These are phyloP conservation scores for Aegilops longissima DNA, from an alignment of 176 grass and related monocot species.

Conservation along the genomic window DNA sequence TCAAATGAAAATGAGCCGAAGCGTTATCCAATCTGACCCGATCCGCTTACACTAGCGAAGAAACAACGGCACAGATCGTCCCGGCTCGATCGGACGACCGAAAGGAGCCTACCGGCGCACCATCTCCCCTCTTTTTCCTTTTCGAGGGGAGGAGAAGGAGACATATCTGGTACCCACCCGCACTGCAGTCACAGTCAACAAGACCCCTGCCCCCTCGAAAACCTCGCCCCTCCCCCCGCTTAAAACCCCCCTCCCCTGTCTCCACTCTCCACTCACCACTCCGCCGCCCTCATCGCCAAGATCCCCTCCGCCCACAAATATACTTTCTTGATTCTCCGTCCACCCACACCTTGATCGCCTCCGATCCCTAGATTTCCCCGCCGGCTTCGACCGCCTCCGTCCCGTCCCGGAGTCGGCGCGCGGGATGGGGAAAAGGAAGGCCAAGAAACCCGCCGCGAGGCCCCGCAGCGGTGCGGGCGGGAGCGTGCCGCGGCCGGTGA, in stretches of 20 bases:
- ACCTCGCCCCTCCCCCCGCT: neutral
- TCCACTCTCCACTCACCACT: neutral
- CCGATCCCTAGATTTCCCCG: neutral
- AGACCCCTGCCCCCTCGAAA: neutral
- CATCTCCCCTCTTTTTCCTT: neutral
- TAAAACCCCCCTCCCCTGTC: neutral
- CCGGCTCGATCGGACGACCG: neutral
- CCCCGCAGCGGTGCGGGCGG: neutral
- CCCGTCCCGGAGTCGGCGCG: neutral
- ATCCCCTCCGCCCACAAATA: neutral
- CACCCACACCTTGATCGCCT: neutral
- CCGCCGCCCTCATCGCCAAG: neutral
- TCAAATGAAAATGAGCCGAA: no score
- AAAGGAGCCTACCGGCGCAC: neutral
- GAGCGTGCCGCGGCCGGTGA: slow-evolving; percentile 19
- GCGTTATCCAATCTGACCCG: no score
- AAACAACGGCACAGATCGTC: neutral
- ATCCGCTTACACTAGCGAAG: no score
- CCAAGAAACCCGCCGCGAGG: neutral
- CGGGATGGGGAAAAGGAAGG: slow-evolving; percentile 16
- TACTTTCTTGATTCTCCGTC: neutral
- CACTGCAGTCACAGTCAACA: neutral
- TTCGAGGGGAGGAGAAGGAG: no score
- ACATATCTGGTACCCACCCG: no score
- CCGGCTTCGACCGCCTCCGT: neutral